Base-by-base conservation (phyloP, 257 asterid species). In the Jaltomata sinuosa region DNA sequence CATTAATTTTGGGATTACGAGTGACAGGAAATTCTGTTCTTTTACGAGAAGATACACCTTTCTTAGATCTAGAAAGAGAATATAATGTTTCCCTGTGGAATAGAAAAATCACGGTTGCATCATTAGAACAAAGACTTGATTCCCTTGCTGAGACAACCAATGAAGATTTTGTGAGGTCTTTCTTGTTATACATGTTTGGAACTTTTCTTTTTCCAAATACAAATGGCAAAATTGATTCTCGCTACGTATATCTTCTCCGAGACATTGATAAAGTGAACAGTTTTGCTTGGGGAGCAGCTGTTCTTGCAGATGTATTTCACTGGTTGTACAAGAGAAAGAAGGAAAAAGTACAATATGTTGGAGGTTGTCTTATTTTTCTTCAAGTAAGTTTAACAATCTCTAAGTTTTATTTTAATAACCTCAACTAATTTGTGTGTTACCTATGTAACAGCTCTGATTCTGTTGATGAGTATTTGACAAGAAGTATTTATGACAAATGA, bases 281-380 rank as follows among this genome's bases (percentile, higher is more conserved):
- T 22, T 84, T 69, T 61, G 78, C 89, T 10, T 87, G 89, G 89
- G 89, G 85, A 32, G 84, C 62, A 52, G 87, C 87, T 61, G 84
- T 87, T 81, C 85, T 80, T 74, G 81, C 83, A 47, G 89, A 87
- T 59, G 29, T 87, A 52, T 15, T 54, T 61, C 42, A 84, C 42
- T 87, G 89, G 87, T 81, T 87, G 78, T 68, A 42, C 76, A 87
- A 42, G 80, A 59, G 87, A 38, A 87, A 81, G 54, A 80, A 82
- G 45, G 80, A 29, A 34, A 84, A 87, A 80, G 85, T 84, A 8
- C 85, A 87, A 79, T 87, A 87, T 62, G 85, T 87, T 29, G 89
- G 89, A 80, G 85, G 89, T 22, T 87, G 87, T 81, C 87, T 87
- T 57, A 84, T 84, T 36, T 69, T 87, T 27, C 89, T 87, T 59